Evolutionary conservation across 345 rosid genomes (phyloP), one percentile per base, ranked within the genome.

Genomic region (Conringia planisiliqua): DNA sequence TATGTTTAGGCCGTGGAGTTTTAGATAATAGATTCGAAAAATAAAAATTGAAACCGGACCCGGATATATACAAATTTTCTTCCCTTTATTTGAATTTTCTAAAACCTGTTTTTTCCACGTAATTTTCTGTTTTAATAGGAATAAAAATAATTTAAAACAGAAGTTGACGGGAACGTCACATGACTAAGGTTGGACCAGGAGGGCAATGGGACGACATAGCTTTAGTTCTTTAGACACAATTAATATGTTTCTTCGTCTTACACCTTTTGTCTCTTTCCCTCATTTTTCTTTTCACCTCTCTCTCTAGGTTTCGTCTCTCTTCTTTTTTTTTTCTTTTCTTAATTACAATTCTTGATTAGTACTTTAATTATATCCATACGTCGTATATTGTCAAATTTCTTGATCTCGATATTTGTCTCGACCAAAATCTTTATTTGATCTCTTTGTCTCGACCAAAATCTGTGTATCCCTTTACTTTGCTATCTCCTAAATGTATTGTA

Each of bases 91-190:
- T 20, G 10, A 46, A 7, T 35, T 24, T 16, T 4, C 6, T 36
- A 38, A 29, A 8, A 24, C 7, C 4, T 48, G 7, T 26, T 47
- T 10, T 50, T 2, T 2, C 24, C 16, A 10, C 27, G 29, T 27
- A 47, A 8, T 3, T 51, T 26, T 14, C 9, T 17, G 11, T 11
- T 11, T 12, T 32, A 16, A 35, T 17, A 56, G 39, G 33, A 43
- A 17, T 35, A 56, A 7, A 57, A 59, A 68, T 29, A 66, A 30
- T 1, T 40, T 14, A 10, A 30, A 68, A 68, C 47, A 59, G 68
- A 75, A 75, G 62, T 13, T 61, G 79, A 60, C 32, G 79, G 66
- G 62, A 68, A 75, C 79, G 56, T 20, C 74, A 75, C 74, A 75
- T 51, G 79, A 68, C 68, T 5, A 30, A 60, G 63, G 69, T 61